phyloP scores from a whole-genome alignment of 495 filamentous ascomycete genomes.

The Ramalina peruviana region DNA sequence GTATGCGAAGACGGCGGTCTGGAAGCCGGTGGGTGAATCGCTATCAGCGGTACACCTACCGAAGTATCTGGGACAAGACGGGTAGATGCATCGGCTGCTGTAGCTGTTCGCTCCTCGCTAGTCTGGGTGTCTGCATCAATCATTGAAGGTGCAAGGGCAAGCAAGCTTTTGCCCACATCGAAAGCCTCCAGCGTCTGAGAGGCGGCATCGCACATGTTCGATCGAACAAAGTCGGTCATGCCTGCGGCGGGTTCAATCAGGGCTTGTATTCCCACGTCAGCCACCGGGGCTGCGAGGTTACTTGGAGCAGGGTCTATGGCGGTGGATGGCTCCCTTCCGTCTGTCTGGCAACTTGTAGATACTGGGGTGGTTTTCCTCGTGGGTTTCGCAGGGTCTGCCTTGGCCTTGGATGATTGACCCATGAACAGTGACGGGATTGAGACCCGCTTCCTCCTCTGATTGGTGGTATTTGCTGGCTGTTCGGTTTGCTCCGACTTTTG shows the following conservation, averaged over 20 bases:
- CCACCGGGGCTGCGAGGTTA: no score
- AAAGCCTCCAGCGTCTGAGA: no score
- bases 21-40: conserved; percentile 50
- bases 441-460: conserved; percentile 53
- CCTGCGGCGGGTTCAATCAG: no score
- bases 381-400: conserved; percentile 9
- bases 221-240: no score
- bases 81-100: conserved; percentile 13
- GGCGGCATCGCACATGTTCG: no score
- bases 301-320: conserved; percentile 11
- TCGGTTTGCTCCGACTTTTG: conserved; percentile 19
- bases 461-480: conserved; percentile 28
- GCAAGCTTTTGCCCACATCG: background rate
- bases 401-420: conserved; percentile 7
- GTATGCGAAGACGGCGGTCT: conserved; percentile 49
- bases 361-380: conserved; percentile 37
- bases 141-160: conserved; percentile 23
- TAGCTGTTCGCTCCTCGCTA: conserved; percentile 26
- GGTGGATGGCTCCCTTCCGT: conserved; percentile 50
- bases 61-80: conserved; percentile 10
- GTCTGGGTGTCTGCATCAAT: conserved; percentile 62
- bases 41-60: conserved; percentile 44
- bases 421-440: conserved; percentile 20
- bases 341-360: conserved; percentile 59
- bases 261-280: no score